Percentiles rank a stretch among this genome's conserved stretches.
Evolutionary conservation across 768 basidiomycete species (phyloP).

Genomic region (Trametes sanguinea): DNA sequence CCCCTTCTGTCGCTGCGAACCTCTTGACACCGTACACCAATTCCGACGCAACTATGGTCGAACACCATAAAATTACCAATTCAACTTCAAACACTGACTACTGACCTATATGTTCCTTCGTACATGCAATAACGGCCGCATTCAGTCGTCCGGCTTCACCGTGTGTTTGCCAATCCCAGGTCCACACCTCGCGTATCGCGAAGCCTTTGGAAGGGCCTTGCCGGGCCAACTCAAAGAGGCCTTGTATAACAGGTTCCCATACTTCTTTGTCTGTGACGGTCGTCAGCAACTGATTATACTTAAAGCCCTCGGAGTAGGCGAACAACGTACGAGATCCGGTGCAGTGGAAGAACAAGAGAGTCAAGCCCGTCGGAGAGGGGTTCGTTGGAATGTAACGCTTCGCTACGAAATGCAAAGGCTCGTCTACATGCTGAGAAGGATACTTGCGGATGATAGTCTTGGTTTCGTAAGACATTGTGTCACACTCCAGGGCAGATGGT

Average conservation of each 20-base stretch:
- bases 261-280: slow-evolving; percentile 50
- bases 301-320: neutral
- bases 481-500: neutral
- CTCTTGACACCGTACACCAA: neutral
- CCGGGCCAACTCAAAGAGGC: slow-evolving; percentile 38
- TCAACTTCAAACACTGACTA: neutral
- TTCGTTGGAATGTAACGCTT: neutral
- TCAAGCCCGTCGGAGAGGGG: slow-evolving; percentile 36
- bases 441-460: neutral
- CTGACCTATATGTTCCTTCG: slow-evolving; percentile 41
- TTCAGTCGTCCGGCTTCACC: slow-evolving; percentile 52
- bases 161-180: slow-evolving; percentile 53
- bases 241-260: slow-evolving; percentile 51
- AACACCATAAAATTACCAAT: too few species aligned
- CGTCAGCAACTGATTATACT: neutral
- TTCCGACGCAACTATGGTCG: neutral
- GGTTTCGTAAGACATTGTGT: neutral
- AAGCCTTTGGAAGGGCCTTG: slow-evolving; percentile 20
- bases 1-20: neutral
- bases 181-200: slow-evolving; percentile 47
- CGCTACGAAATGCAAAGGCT: neutral
- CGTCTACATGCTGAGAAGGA: neutral
- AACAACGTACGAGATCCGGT: slow-evolving; percentile 46
- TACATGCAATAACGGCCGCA: slow-evolving; percentile 30
- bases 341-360: slow-evolving; percentile 50